phyloP scores from a whole-genome alignment of 345 rosid genomes.

The Durio zibethinus region DNA sequence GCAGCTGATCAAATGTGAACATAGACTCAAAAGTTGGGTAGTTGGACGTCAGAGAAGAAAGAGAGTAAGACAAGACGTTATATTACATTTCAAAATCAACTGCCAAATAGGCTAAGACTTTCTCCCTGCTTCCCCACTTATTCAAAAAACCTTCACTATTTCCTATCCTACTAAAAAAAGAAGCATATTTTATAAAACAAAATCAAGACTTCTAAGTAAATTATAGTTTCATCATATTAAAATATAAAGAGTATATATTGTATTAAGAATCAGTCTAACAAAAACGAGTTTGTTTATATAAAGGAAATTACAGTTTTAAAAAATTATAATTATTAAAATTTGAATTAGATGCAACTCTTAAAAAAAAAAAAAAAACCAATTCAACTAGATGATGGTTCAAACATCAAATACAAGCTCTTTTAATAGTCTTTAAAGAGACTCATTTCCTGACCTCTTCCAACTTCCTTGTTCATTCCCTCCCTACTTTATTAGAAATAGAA shows the following conservation, averaged over 20 bases:
- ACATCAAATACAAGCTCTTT: conserved; percentile 6
- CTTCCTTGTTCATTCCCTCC: not conserved
- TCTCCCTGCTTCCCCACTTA: not conserved
- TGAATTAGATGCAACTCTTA: too few relatives aligned
- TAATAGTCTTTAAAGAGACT: not conserved
- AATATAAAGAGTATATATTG: not conserved
- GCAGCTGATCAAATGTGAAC: not conserved
- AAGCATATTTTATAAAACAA: not conserved
- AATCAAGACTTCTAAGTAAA: not conserved
- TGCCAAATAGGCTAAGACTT: not conserved
- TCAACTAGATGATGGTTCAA: too few relatives aligned
- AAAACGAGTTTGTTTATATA: too few relatives aligned
- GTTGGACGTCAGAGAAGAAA: not conserved
- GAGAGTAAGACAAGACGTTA: not conserved
- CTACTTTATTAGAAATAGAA: not conserved
- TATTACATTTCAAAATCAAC: not conserved
- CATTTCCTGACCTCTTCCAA: not conserved
- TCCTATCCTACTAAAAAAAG: not conserved
- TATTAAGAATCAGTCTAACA: conserved; percentile 2
- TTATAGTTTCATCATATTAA: not conserved
- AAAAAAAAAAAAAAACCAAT: too few relatives aligned
- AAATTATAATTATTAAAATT: too few relatives aligned
- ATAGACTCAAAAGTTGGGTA: not conserved
- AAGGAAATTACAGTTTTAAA: too few relatives aligned
- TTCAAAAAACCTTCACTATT: not conserved